A percentile compares a stretch with the other conserved stretches of the same genome.
Conservation (phyloP, 257 asterid species). For the Oldenlandia corymbosa region DNA sequence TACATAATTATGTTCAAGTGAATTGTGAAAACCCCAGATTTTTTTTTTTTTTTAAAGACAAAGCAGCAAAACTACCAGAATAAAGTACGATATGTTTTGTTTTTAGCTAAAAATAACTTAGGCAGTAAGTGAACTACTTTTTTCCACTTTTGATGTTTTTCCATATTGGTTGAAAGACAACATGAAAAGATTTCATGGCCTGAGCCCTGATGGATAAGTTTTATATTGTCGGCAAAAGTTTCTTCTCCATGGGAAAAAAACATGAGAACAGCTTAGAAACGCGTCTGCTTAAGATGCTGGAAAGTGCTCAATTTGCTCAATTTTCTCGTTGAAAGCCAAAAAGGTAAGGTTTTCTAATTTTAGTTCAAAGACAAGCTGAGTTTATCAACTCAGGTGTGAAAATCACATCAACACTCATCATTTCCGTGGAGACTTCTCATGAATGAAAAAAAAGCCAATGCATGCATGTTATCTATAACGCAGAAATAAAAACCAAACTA, state of each 20-base stretch:
- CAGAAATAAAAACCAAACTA: neutral
- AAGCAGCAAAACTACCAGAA: too few relatives aligned
- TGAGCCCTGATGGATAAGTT: neutral
- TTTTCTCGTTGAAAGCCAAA: neutral
- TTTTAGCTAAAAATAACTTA: too few relatives aligned
- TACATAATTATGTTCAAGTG: too few relatives aligned
- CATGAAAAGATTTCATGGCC: neutral
- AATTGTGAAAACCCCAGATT: too few relatives aligned
- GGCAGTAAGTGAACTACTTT: neutral
- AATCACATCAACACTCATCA: neutral
- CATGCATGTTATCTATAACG: neutral
- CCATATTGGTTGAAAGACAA: neutral
- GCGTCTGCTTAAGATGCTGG: neutral
- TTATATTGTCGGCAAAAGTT: neutral
- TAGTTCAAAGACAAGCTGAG: constrained; percentile 7
- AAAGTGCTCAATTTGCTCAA: neutral
- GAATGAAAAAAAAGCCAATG: too few relatives aligned
- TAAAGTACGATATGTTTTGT: too few relatives aligned
- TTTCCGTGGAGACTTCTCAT: too few relatives aligned
- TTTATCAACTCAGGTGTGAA: neutral
- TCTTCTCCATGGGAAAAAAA: neutral
- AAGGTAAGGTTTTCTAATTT: neutral
- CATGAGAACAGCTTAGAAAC: neutral
- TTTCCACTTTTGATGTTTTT: too few relatives aligned
- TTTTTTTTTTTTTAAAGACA: too few relatives aligned